A percentile compares a stretch with the other conserved stretches of the same genome.
Evolutionary conservation across 805 yeast species (phyloP).

Genomic region (Candida yuanshanica): DNA sequence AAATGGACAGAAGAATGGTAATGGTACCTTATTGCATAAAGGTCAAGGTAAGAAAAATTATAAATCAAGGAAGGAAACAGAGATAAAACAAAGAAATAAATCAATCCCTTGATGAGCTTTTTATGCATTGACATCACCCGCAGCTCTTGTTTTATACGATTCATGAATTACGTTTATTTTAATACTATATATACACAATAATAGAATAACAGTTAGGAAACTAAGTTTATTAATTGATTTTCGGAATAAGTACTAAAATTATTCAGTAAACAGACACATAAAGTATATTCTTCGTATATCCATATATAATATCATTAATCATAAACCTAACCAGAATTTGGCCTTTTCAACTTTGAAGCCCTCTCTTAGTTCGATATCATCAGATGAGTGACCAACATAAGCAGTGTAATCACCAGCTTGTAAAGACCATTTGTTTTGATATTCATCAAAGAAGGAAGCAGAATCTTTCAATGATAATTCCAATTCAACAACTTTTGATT

Average conservation of each 20-base stretch:
- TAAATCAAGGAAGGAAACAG: not conserved
- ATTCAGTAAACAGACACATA: no score
- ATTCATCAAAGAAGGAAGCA: constrained; percentile 49
- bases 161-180: not conserved
- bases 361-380: constrained; percentile 12
- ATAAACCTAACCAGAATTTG: not conserved
- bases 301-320: no score
- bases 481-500: constrained; percentile 32
- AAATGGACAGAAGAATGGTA: not conserved
- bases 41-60: not conserved
- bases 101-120: not conserved
- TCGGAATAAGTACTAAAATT: no score
- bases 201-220: no score
- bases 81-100: not conserved
- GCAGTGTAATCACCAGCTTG: constrained; percentile 46
- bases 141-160: not conserved
- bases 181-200: no score
- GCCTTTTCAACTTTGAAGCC: constrained; percentile 3
- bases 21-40: not conserved
- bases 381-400: constrained; percentile 35
- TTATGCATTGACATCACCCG: no score
- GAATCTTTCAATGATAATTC: constrained; percentile 41
- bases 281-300: no score
- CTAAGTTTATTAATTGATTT: not conserved
- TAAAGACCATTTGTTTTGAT: constrained; percentile 42